Base-by-base conservation (phyloP, 768 basidiomycete species). In the Mycena latifolia region DNA sequence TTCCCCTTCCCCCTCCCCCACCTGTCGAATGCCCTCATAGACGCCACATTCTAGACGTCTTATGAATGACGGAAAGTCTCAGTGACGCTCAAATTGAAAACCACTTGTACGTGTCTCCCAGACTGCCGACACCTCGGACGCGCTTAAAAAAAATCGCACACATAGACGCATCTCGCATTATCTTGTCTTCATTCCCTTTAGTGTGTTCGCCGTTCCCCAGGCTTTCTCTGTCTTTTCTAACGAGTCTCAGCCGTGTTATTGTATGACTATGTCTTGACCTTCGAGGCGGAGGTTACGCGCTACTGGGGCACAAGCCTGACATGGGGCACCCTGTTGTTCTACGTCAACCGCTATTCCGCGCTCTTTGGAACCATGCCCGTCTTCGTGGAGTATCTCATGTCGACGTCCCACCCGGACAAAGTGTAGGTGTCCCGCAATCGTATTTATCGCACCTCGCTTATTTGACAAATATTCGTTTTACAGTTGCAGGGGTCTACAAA, bases 231-330 rank as follows among this genome's bases (percentile, higher is more conserved):
- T 18, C 47, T 28, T 47, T 17, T 29, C 20, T 50, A 18, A 18
- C 12, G 17, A 0, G 7, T 31, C 3, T 5, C 20, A 77, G 79
- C 48, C n/a, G 53, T 80, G 10, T 66, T 81, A 24, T 70, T 74
- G 27, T 80, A 79, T 31, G 81, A 81, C 63, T 78, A 77, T 45
- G 17, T 72, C 12, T 71, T 79, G 52, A 82, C 81, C 1, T 50
- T 81, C 8, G 46, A 61, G 2, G 47, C 43, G 28, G 81, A 82
- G 55, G 63, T 80, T 18, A 66, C 70, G 47, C 61, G 74, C 29
- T 79, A 72, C 70, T 81, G 81, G 80, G 66, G 43, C n/a, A 60
- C 71, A 51, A 51, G 24, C 12, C 29, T 70, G 20, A 72, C 61
- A 35, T 69, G 69, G 62, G 61, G 52, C 7, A 61, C 52, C 20